These are phyloP conservation scores for Calonectria pteridis DNA, from an alignment of 2,329 filamentous ascomycete species.

Conservation along the genomic window DNA sequence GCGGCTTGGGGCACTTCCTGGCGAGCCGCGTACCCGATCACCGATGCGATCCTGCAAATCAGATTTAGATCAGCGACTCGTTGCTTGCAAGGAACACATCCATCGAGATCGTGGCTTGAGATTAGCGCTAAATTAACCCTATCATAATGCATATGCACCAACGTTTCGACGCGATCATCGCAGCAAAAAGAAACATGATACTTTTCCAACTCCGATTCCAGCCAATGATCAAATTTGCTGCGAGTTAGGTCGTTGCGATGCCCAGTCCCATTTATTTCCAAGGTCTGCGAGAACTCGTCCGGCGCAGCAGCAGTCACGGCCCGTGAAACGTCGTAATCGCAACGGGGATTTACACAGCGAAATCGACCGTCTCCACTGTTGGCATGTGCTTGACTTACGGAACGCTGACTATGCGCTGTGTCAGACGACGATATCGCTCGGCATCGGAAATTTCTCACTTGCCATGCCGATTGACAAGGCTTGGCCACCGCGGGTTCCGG, in stretches of 20 bases:
- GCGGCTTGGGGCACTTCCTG: background rate
- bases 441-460: background rate
- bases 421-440: background rate
- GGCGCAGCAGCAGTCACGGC: background rate
- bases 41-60: background rate
- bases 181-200: background rate
- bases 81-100: background rate
- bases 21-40: background rate
- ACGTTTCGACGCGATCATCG: background rate
- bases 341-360: background rate
- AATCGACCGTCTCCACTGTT: background rate
- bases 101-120: background rate
- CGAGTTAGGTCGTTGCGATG: background rate
- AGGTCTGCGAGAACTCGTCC: background rate
- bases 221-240: background rate
- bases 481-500: background rate
- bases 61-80: background rate
- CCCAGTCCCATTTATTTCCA: no score
- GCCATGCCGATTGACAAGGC: background rate
- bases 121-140: background rate
- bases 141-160: background rate
- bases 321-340: background rate
- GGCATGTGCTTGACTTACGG: background rate
- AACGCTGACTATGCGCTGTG: background rate
- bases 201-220: background rate